Evolutionary conservation across 768 basidiomycete species (phyloP), one percentile per base, ranked within the genome.

Genomic region (Tylopilus sp.): DNA sequence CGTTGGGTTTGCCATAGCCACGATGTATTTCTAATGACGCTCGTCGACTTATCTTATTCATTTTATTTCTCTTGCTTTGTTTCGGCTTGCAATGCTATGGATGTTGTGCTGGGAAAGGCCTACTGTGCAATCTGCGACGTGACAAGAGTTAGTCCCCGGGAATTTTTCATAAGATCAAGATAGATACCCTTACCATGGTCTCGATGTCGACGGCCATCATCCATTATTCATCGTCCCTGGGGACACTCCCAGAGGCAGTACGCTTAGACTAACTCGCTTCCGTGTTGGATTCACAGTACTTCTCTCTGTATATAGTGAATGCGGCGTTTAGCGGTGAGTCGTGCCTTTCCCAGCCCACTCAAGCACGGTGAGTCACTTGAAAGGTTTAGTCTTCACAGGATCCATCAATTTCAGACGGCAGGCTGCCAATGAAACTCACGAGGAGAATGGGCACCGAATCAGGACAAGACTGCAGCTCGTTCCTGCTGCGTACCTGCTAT

Each of bases 51-150:
- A 67, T 67, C 57, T 67, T 67, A 69, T 67, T 67, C 50, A 44
- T 63, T 58, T 64, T 65, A 64, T 65, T 67, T 51, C 44, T 47
- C 50, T 64, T 64, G 55, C 64, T 66, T 57, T 64, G 63, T 65
- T 45, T 68, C 41, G 18, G 20, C 47, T 56, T 45, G 51, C 55
- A 64, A 57, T 66, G 67, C 62, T 57, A 61, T 64, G 59, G 61
- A 56, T 64, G 54, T 64, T 66, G 55, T 61, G 53, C 52, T 63
- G 18, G 20, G 35, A 15, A 47, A 23, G 47, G 48, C 26, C 36
- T n/a, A n/a, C n/a, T n/a, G 40, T 28, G 48, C 47, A 40, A 38
- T 36, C 23, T 21, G 13, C 17, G 15, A n/a, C 33, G 15, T 36
- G 42, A 22, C 23, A 12, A 4, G 9, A 15, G 30, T 30, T 30